phyloP scores from a whole-genome alignment of 2,329 filamentous ascomycete genomes.

The Bipolaris gigantea region DNA sequence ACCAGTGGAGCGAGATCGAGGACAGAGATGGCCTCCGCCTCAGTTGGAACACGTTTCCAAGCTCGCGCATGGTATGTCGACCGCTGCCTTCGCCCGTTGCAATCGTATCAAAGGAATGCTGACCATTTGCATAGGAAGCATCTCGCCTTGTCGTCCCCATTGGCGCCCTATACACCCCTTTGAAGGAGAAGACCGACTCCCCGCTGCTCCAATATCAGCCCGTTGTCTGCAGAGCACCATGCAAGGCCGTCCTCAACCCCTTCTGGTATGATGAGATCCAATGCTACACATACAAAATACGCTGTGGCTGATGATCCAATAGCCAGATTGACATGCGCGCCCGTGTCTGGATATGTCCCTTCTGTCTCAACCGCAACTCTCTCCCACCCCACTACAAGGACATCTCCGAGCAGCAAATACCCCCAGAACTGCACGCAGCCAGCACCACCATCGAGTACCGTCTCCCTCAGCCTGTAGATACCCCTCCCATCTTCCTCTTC shows the following conservation, averaged over 20 bases:
- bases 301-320: slow-evolving; percentile 19
- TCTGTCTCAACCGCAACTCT: slow-evolving; percentile 81
- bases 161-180: slow-evolving; percentile 89
- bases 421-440: slow-evolving; percentile 76
- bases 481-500: slow-evolving; percentile 82
- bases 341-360: slow-evolving; percentile 85
- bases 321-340: slow-evolving; percentile 84
- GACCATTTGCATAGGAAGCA: slow-evolving; percentile 67
- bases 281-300: not conserved
- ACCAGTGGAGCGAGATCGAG: slow-evolving; percentile 95
- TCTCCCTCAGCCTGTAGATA: slow-evolving; percentile 78
- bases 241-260: slow-evolving; percentile 92
- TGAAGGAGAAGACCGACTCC: slow-evolving; percentile 91
- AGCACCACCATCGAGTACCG: slow-evolving; percentile 92
- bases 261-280: slow-evolving; percentile 71
- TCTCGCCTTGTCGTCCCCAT: slow-evolving; percentile 94
- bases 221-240: slow-evolving; percentile 94
- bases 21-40: slow-evolving; percentile 93
- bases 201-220: slow-evolving; percentile 93
- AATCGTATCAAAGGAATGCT: slow-evolving; percentile 26
- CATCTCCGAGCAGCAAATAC: slow-evolving; percentile 80
- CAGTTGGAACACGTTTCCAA: slow-evolving; percentile 99
- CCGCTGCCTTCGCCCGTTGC: not conserved
- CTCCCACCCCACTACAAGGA: slow-evolving; percentile 88
- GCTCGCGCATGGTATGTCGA: slow-evolving; percentile 93